Evolutionary conservation across 31 red algal species (phyloP), one percentile per base, ranked within the genome.

Genomic region (Bonnemaisonia californica): DNA sequence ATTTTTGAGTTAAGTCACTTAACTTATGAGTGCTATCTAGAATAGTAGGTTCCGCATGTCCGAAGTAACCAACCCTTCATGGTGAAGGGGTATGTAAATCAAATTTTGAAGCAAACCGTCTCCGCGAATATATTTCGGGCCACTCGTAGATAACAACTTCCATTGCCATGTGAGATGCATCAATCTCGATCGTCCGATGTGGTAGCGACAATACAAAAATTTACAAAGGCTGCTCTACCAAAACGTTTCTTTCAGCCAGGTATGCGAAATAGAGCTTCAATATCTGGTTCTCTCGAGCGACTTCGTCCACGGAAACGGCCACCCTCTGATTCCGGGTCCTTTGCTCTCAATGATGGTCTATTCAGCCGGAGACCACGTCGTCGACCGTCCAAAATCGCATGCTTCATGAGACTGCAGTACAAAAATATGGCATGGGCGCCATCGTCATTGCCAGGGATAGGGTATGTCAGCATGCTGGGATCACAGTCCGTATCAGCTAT

Each of bases 401-500:
- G 77, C 65, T 74, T 84, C 82, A 89, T 91, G 41, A 98, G 79
- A 56, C 77, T 73, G 54, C 84, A 89, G 51, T 98, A 98, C 83
- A 98, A 64, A 36, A 77, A 82, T 33, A 98, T 85, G 18, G 96
- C 96, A 3, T 76, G 77, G 7, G 89, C 88, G 9, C 36, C 69
- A 41, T 99, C 97, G 71, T 96, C 97, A 56, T 99, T 99, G 51
- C 97, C 97, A 26, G 97, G 97, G 62, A 99, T 94, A 19, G 93
- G 93, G 60, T 99, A 99, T 12, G 85, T 89, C 2, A 84, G 76
- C 11, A 94, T 74, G 32, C 26, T 47, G 28, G 97, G 97, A 82
- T 99, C 91, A 65, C 87, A 91, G 59, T 99, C 91, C 8, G 94
- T 92, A 54, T 99, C 97, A 21, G 81, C 86, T 41, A 99, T 83